Percentiles rank a stretch among this genome's conserved stretches.
These are phyloP conservation scores for Populus hybrid DNA, from an alignment of 441 rosid species.

Conservation along the genomic window DNA sequence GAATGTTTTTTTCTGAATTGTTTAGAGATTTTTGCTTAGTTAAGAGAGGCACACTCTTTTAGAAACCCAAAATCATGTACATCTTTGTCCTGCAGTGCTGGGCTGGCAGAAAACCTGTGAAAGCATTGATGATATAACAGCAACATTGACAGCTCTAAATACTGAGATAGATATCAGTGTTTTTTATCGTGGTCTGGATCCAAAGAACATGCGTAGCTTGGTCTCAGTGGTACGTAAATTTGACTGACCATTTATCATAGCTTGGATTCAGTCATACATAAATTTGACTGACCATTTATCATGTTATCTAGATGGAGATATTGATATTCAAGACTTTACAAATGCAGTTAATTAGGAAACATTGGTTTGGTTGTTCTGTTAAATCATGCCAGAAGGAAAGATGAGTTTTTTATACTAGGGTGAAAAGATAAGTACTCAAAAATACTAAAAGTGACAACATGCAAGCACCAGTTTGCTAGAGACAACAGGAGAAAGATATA, in stretches of 20 bases:
- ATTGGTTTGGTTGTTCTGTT: not conserved
- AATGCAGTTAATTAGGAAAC: not conserved
- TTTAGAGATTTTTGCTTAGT: constrained; percentile 8
- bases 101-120: constrained; percentile 99
- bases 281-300: not conserved
- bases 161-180: constrained; percentile 81
- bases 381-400: not conserved
- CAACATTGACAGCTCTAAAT: constrained; percentile 69
- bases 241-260: not conserved
- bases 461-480: not conserved
- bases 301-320: not conserved
- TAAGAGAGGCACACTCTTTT: constrained; percentile 1
- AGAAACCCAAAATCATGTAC: not conserved
- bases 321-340: not conserved
- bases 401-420: not conserved
- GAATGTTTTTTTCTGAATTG: constrained; percentile 7
- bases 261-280: constrained; percentile 82
- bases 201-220: constrained; percentile 55
- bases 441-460: not conserved
- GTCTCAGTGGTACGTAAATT: constrained; percentile 79
- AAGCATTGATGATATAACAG: constrained; percentile 71
- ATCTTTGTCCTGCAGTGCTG: constrained; percentile 56
- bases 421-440: not conserved
- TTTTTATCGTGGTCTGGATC: constrained; percentile 82
- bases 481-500: not conserved